Conservation (phyloP, 2,329 filamentous ascomycete species). For the Talaromyces sp. region DNA sequence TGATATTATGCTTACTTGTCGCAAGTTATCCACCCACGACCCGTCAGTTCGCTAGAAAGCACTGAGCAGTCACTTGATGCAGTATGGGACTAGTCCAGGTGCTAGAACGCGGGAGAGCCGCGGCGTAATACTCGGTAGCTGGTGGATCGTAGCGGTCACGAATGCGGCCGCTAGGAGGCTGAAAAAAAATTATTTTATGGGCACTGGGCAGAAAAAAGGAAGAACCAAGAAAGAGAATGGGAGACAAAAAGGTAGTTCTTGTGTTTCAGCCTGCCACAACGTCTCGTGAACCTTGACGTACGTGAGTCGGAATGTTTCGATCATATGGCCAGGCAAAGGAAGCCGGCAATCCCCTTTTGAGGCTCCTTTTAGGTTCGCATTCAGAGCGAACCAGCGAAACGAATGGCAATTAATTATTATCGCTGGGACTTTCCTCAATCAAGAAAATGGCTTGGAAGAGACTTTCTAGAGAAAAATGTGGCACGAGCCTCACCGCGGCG, state of each 20-base stretch:
- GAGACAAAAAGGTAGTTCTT: neutral
- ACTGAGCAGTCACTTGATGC: neutral
- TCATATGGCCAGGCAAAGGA: constrained; percentile 14
- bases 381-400: neutral
- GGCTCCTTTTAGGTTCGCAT: constrained; percentile 4
- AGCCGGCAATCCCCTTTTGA: constrained; percentile 11
- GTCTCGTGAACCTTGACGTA: neutral
- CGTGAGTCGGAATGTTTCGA: neutral
- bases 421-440: neutral
- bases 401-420: neutral
- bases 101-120: constrained; percentile 7
- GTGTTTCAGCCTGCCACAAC: neutral
- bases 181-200: constrained; percentile 8
- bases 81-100: neutral
- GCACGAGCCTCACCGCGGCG: constrained; percentile 3
- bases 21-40: neutral
- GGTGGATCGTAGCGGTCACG: constrained; percentile 5
- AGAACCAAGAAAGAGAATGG: constrained; percentile 3
- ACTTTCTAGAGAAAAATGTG: neutral
- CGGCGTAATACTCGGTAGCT: constrained; percentile 2
- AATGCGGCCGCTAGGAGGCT: constrained; percentile 6
- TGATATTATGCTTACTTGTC: neutral
- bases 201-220: constrained; percentile 9
- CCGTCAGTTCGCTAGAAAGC: neutral
- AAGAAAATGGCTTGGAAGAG: neutral